Evolutionary conservation across 345 rosid species (phyloP), one percentile per base, ranked within the genome.

Genomic region (Brassica rapa): DNA sequence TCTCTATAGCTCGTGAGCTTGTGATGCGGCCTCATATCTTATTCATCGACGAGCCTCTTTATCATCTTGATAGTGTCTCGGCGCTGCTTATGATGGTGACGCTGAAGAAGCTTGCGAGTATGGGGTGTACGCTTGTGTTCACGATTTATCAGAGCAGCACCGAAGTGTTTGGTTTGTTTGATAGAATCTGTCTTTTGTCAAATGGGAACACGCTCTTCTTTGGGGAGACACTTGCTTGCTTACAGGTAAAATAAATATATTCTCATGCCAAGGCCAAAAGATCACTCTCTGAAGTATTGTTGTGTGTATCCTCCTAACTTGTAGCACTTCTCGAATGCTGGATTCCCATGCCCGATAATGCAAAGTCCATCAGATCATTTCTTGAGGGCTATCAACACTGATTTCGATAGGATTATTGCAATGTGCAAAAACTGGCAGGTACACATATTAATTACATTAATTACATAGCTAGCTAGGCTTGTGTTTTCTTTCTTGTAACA

Each of bases 351-450:
- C 82, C 99, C 99, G 4, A 96, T 96, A 67, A 96, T 96, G 99
- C 99, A 96, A 93, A 96, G 99, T 81, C 99, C 99, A 70, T 93
- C 99, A 0, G 99, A 96, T 87, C 99, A 96, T 83, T 93, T 96
- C 70, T 84, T 96, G 77, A 94, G 99, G 43, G 98, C 98, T 12
- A 91, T 96, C 81, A 96, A 96, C 88, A 93, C 98, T 1, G 99
- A 96, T 78, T 96, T 96, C 37, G 99, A 96, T 86, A 88, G 98
- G 86, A 93, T 96, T 70, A 96, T 96, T 81, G 97, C 92, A 25
- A 93, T 93, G 98, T 93, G 99, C 89, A 96, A 96, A 85, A 93
- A 86, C 76, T 96, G 95, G 95, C 98, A 93, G 98, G 98, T 94
- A 19, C 19, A 19, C 19, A 19, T 19, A 19, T 19, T 19, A 19